phyloP scores from a whole-genome alignment of 192 early-diverging fungal species.

The Backusella tarrabulga region DNA sequence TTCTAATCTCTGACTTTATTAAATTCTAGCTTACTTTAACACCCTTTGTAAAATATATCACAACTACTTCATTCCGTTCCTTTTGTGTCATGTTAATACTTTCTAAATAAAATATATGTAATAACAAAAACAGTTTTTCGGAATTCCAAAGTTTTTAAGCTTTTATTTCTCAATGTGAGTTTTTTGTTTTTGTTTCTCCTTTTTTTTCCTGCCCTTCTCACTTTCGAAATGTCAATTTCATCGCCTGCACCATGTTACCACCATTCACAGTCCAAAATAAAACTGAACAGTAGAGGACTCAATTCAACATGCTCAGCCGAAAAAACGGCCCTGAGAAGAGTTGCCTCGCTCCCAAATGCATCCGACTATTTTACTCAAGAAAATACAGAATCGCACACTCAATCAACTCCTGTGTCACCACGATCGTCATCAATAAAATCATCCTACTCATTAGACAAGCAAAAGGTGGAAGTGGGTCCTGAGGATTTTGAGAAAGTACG shows the following conservation, averaged over 20 bases:
- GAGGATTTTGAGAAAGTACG: constrained; percentile 21
- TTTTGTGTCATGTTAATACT: too few relatives aligned
- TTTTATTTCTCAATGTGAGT: too few relatives aligned
- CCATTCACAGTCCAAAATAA: background rate
- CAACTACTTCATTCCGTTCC: too few relatives aligned
- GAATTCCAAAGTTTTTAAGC: too few relatives aligned
- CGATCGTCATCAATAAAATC: constrained; percentile 2
- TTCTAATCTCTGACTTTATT: background rate
- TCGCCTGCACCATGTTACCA: constrained; percentile 26
- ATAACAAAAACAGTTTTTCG: too few relatives aligned
- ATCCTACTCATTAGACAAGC: constrained; percentile 12
- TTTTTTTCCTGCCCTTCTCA: background rate
- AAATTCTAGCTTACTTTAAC: background rate
- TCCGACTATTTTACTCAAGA: background rate
- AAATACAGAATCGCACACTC: background rate
- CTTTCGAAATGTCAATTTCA: background rate
- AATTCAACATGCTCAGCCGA: background rate
- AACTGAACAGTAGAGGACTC: background rate
- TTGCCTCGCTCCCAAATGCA: constrained; percentile 1
- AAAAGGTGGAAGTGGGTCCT: constrained; percentile 9
- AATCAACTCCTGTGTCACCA: background rate
- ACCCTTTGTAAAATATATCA: too few relatives aligned
- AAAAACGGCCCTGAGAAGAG: background rate
- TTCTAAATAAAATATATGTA: too few relatives aligned
- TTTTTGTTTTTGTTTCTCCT: background rate